Evolutionary conservation across 176 grass and related monocot genomes (phyloP), one percentile per base, ranked within the genome.

Genomic region (Oryza glumipatula): DNA sequence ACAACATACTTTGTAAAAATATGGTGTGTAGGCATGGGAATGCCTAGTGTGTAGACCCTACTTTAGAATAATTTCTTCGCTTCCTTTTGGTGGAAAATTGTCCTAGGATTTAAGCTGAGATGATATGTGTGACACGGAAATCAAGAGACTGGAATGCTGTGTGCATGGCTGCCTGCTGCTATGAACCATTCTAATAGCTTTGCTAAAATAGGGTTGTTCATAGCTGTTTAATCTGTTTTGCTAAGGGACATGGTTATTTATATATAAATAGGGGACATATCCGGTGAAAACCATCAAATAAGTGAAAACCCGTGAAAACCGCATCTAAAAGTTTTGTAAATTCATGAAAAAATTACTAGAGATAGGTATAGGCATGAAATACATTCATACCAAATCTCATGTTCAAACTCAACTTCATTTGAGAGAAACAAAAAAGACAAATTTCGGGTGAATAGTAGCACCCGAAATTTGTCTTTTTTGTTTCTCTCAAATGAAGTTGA

Each of bases 141-240:
- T 61, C 52, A 15, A 39, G 74, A 19, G 56, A 32, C 9, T 58
- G 9, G 54, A 14, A 39, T 47, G 17, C 11, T 52, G 52, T 24
- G 17, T 1, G 51, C 16, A 54, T 54, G 4, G 3, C 51, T 54
- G 12, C 12, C 5, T 69, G 78, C 19, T 36, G 8, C 64, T 81
- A 45, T 58, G 9, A 32, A 80, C 3, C 26, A 76, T 38, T 8
- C 45, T 64, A 49, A 44, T 13, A 47, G 10, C 64, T 82, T 69
- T 54, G n/a, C 9, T 38, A 10, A 23, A 76, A 35, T 61, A 46
- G 3, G 17, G 56, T 61, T 68, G 1, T 74, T 68, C 41, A 72
- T 12, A 79, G 63, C 72, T 3, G 65, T 11, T 2, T 67, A 46
- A 13, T 86, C 10, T 43, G 32, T 56, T 83, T 33, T 67, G 67